Evolutionary conservation across 306 rosid genomes (phyloP), one percentile per base, ranked within the genome.

Genomic region (Delonix regia): DNA sequence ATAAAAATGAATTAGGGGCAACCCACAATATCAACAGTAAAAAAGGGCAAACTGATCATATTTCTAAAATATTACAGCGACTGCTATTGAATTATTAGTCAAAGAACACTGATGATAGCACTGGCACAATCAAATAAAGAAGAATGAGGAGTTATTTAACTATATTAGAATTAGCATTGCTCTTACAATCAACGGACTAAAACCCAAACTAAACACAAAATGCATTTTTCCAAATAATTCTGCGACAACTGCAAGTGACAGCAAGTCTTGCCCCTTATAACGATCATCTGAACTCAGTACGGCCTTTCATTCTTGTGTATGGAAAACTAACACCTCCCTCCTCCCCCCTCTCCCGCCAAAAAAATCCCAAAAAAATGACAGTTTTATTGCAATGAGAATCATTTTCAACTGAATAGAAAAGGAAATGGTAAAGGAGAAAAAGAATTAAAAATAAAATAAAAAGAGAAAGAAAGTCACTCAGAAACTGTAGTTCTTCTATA

Each of bases 271-370:
- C 71, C 74, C 68, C 67, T 62, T 24, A 70, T 39, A 63, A 72
- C 77, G 44, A 71, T 64, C 71, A 60, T 65, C 70, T 71, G 45
- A 59, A 76, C 77, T 57, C 73, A 81, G 80, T 84, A 78, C 75
- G 81, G 72, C 81, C 83, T 47, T 74, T 69, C 53, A 62, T 78
- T 48, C 72, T 76, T 69, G 67, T 78, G 71, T 74, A 74, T 70
- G 78, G 56, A 78, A 84, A 85, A 74, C 73, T 62, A 85, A 77
- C 77, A 72, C 53, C 74, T 64, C 34, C 36, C 9, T n/a, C n/a
- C n/a, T n/a, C n/a, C n/a, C n/a, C n/a, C n/a, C n/a, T n/a, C n/a
- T n/a, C n/a, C n/a, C n/a, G n/a, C n/a, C n/a, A n/a, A n/a, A n/a
- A n/a, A n/a, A n/a, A n/a, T n/a, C n/a, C n/a, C n/a, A n/a, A 19